phyloP scores from a whole-genome alignment of 352 stramenopile genomes.

The Phytophthora podocarpi region DNA sequence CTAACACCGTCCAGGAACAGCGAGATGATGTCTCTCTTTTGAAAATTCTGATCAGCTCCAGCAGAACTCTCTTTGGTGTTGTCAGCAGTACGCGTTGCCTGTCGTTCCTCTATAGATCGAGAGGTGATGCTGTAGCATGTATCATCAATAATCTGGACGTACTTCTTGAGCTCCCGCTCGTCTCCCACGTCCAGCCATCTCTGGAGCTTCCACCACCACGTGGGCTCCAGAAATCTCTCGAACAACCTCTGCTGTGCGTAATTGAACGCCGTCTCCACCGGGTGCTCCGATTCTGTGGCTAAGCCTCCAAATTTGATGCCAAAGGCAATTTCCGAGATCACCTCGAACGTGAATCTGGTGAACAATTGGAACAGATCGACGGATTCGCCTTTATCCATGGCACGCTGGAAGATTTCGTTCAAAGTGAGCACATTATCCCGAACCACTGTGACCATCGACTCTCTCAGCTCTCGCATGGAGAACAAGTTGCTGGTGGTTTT shows the following conservation, averaged over 20 bases:
- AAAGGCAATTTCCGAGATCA: constrained; percentile 55
- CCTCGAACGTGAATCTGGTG: constrained; percentile 56
- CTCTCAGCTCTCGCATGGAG: constrained; percentile 37
- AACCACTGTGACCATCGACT: constrained; percentile 45
- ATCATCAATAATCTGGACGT: constrained; percentile 41
- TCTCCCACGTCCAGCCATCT: constrained; percentile 37
- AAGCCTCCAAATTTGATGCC: constrained; percentile 29
- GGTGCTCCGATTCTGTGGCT: constrained; percentile 11
- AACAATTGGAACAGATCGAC: constrained; percentile 49
- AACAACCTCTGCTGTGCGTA: constrained; percentile 31
- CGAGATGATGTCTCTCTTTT: constrained; percentile 45
- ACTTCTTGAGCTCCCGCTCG: constrained; percentile 38
- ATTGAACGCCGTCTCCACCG: constrained; percentile 47
- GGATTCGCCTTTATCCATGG: neutral
- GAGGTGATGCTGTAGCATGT: constrained; percentile 41
- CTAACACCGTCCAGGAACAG: constrained; percentile 47
- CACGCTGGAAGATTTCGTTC: constrained; percentile 26
- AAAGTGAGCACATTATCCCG: constrained; percentile 25
- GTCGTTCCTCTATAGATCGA: constrained; percentile 23
- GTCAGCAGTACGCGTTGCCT: neutral
- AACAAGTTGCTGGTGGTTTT: constrained; percentile 62
- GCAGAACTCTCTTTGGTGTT: too few species aligned
- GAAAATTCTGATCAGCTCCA: too few species aligned
- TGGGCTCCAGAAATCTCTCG: constrained; percentile 41
- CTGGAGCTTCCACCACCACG: constrained; percentile 48